Percentiles rank a stretch among this genome's conserved stretches.
Conservation (phyloP, 2,329 filamentous ascomycete species). For the Penicillium sp. region DNA sequence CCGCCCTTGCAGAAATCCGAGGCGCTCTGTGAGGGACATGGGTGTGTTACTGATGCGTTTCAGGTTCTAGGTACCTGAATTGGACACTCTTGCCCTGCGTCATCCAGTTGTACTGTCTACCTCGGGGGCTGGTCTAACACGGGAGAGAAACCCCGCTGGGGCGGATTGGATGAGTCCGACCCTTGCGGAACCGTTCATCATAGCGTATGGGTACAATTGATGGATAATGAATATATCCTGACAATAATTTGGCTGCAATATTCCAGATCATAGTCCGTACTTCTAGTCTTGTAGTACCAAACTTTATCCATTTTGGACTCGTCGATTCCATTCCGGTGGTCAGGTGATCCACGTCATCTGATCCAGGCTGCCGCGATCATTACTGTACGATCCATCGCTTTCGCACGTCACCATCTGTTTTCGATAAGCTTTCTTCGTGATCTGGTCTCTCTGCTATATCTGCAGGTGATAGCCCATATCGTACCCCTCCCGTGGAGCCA, state of each 20-base stretch:
- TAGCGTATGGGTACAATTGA: no score
- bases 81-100: no score
- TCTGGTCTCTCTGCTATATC: not conserved
- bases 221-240: no score
- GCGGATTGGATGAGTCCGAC: conserved; percentile 4
- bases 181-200: conserved; percentile 1
- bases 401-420: conserved; percentile 12
- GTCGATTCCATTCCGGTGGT: not conserved
- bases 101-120: no score
- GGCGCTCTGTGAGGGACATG: conserved; percentile 4
- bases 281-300: no score
- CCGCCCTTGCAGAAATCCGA: no score
- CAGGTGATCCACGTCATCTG: conserved; percentile 13
- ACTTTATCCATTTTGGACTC: no score
- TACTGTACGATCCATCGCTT: conserved; percentile 3
- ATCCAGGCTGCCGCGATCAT: conserved; percentile 19
- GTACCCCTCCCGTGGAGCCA: conserved; percentile 25
- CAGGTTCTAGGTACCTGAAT: no score
- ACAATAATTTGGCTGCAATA: no score
- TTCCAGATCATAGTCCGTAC: no score
- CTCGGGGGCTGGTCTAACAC: no score
- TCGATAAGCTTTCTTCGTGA: conserved; percentile 2
- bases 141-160: conserved; percentile 4
- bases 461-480: conserved; percentile 15
- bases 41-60: conserved; percentile 1